Conservation (phyloP, 495 filamentous ascomycete species). For the Paragyromitra xinjiangensis region DNA sequence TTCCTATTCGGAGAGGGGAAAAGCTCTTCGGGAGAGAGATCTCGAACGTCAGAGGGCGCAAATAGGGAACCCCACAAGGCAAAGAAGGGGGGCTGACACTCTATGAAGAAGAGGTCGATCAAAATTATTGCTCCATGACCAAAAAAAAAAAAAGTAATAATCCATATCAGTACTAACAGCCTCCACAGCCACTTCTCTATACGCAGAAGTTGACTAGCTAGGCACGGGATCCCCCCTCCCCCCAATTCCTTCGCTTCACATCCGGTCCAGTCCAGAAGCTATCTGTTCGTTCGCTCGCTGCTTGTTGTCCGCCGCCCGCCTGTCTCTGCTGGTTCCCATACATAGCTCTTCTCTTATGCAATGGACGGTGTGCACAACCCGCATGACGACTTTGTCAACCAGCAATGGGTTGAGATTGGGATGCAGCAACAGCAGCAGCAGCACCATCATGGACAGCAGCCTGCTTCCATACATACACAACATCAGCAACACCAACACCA, state of each 20-base stretch:
- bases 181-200: constrained; percentile 52
- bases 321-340: constrained; percentile 53
- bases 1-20: constrained; percentile 40
- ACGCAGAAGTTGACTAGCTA: constrained; percentile 51
- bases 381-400: constrained; percentile 63
- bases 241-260: constrained; percentile 51
- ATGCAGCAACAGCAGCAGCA: constrained; percentile 58
- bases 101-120: constrained; percentile 31
- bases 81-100: constrained; percentile 32
- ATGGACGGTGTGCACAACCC: constrained; percentile 59
- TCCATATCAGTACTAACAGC: constrained; percentile 48
- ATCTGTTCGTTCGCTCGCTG: constrained; percentile 47
- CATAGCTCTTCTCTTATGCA: constrained; percentile 57
- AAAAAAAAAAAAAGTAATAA: constrained; percentile 41
- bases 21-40: constrained; percentile 29
- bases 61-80: constrained; percentile 35
- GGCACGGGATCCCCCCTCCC: constrained; percentile 53
- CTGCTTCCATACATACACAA: constrained; percentile 57
- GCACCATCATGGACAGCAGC: constrained; percentile 59
- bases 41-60: constrained; percentile 27
- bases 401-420: constrained; percentile 66
- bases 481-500: constrained; percentile 64
- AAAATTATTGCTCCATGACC: constrained; percentile 44
- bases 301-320: constrained; percentile 47
- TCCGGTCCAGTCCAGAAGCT: constrained; percentile 54